Conservation (phyloP, 106 monocot genomes). For the Posidonia australis region DNA sequence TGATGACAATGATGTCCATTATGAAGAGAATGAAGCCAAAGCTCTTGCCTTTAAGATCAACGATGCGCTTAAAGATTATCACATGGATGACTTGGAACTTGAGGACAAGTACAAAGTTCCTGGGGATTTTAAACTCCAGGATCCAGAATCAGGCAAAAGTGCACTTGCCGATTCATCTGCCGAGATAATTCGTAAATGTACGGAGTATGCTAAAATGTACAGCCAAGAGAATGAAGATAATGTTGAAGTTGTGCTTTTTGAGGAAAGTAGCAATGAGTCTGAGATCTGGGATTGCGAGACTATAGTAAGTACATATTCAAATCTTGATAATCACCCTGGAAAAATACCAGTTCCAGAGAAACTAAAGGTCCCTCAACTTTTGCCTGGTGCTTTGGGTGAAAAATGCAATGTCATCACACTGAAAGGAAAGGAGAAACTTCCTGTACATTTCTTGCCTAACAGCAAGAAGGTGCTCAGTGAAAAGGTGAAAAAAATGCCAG, state of each 20-base stretch:
- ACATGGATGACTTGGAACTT: conserved; percentile 31
- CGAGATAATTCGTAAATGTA: conserved; percentile 55
- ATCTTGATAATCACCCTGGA: conserved; percentile 90
- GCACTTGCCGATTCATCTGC: conserved; percentile 21
- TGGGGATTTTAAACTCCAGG: conserved; percentile 23
- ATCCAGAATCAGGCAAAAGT: conserved; percentile 11
- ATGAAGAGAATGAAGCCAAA: conserved; percentile 27
- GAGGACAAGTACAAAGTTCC: conserved; percentile 57
- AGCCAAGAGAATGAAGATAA: conserved; percentile 39
- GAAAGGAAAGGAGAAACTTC: conserved; percentile 74
- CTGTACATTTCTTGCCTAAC: conserved; percentile 63
- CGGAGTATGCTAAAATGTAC: conserved; percentile 81
- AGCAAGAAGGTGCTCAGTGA: conserved; percentile 28
- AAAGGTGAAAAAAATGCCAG: conserved; percentile 31
- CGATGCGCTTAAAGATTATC: conserved; percentile 47
- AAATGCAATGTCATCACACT: conserved; percentile 49
- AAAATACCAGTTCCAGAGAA: conserved; percentile 70
- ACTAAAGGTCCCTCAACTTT: conserved; percentile 19
- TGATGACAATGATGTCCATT: conserved; percentile 26
- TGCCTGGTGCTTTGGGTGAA: conserved; percentile 20
- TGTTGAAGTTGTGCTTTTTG: conserved; percentile 35
- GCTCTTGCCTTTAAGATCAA: conserved; percentile 41
- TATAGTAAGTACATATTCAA: conserved; percentile 87
- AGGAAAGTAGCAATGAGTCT: conserved; percentile 85
- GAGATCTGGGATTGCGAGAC: conserved; percentile 92